Base-by-base conservation (phyloP, 352 stramenopile genomes). In the Peronospora destructor region DNA sequence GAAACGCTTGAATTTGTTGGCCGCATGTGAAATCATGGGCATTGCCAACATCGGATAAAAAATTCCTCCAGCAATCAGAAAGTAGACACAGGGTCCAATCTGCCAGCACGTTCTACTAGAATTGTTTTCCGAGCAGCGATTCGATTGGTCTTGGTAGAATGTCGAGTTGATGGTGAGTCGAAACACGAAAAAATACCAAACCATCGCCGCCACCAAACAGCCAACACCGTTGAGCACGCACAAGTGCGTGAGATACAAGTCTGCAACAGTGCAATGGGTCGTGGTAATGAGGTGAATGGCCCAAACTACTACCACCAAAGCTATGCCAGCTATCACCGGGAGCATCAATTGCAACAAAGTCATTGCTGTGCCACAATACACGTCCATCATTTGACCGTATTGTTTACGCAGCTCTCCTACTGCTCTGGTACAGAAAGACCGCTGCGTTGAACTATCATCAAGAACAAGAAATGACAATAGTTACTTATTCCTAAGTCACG, bases 121-220 rank as follows among this genome's bases (percentile, higher is more conserved):
- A 37, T 64, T 39, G 50, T 87, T 87, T 39, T 79, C 69, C 8
- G 46, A 68, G 63, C 80, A 91, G 38, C 77, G 80, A 16, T 71
- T 87, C 49, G 64, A 87, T 52, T 91, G 73, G 55, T 91, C 76
- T 47, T 80, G 77, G 66, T 91, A 91, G 43, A 87, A 91, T 23
- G 75, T 76, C 45, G 80, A 84, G 35, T 74, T 56, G 12, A 91
- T 61, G 23, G 89, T 59, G 13, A 58, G 28, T 35, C 65, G 66
- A 56, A 84, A 87, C 14, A 91, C 71, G 38, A 61, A 73, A 23
- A 84, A 55, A 59, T 91, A 91, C 77, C 75, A 91, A 38, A 87
- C 40, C 26, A 64, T 48, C 4, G 66, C 73, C 7, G 80, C 50
- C 23, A 60, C 36, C 16, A 88, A 52, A 49, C 65, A 76, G 6